Base-by-base conservation (phyloP, 306 rosid genomes). In the Castanopsis chinensis region DNA sequence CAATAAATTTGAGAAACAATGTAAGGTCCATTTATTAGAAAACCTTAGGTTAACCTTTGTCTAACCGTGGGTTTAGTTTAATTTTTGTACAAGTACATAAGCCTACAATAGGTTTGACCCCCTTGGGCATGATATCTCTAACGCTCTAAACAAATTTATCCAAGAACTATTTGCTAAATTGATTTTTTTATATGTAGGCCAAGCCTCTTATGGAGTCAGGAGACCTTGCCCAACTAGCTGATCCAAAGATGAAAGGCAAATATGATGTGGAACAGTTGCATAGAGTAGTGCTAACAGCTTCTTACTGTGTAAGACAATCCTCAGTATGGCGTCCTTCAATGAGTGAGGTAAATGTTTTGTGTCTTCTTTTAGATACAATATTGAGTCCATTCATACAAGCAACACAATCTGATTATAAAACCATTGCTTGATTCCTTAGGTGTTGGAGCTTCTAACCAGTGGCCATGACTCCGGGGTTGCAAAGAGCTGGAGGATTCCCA, bases 141-240 rank as follows among this genome's bases (percentile, higher is more conserved):
- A 41, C 45, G 8, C 45, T 41, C 45, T 8, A 17, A 17, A 51
- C 41, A 54, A 20, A 43, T 8, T 55, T 15, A 5, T 3, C 13
- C 3, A 4, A 71, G 58, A 30, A 35, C 43, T 19, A 64, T 8
- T 2, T 76, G 68, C 33, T 68, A 13, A 78, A 18, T 45, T 33
- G 63, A 6, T 30, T 65, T 19, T 23, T 23, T n/a, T 73, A 41
- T 17, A n/a, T 69, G 64, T 55, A 92, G 99, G 97, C 98, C 78
- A 91, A 87, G 86, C 97, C 97, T 64, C 79, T 84, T 0, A 90
- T 93, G 92, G 98, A 92, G 78, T 83, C 94, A 21, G 97, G 94
- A 59, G 90, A 93, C 32, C 89, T 90, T 19, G 84, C 25, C n/a
- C 84, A 87, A 30, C 86, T 95, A 25, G 93, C 91, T 25, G 97